Base-by-base conservation (phyloP, 2,329 filamentous ascomycete species). In the Blastomyces emzantsi region DNA sequence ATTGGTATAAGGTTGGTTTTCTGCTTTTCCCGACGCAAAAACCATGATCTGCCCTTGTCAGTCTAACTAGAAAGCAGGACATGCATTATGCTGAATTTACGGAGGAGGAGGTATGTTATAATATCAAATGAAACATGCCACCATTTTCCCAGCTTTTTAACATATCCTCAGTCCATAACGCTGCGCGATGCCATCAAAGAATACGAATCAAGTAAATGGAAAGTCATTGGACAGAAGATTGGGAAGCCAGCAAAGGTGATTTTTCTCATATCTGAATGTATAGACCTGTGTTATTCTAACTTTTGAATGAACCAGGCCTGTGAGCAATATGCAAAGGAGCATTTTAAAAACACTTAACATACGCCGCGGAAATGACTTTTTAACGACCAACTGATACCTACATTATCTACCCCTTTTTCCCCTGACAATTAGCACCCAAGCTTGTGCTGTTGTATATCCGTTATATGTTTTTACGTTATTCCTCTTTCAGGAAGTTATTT, bases 61-160 rank as follows among this genome's bases (percentile, higher is more conserved):
- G n/a, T 52, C 55, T 63, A 60, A 63, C 56, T 28, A 39, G 28
- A 19, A 47, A 64, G 65, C 71, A 94, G 90, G 94, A 99, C 71
- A 99, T 99, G 94, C 94, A 99, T 75, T 97, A 97, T 75, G 94
- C 94, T 68, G 94, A 97, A 74, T 97, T 99, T 75, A 92, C 90
- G 60, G 93, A 97, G 80, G 92, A 97, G 73, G 94, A 97, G 86
- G 91, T 95, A 83, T 58, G 65, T 65, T 60, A 13, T 25, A 8
- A 22, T 54, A 13, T 17, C 22, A 22, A 49, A n/a, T 25, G 36
- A n/a, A 55, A 59, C 64, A 55, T 52, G 62, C 41, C 58, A 7
- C 19, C 28, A 13, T 43, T 41, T 39, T 36, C 11, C 9, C 4
- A n/a, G 19, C 11, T 15, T 52, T 52, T 52, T 52, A 61, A 61